These are phyloP conservation scores for Emmonsiellopsis sp. DNA, from an alignment of 2,329 filamentous ascomycete genomes.

Conservation along the genomic window DNA sequence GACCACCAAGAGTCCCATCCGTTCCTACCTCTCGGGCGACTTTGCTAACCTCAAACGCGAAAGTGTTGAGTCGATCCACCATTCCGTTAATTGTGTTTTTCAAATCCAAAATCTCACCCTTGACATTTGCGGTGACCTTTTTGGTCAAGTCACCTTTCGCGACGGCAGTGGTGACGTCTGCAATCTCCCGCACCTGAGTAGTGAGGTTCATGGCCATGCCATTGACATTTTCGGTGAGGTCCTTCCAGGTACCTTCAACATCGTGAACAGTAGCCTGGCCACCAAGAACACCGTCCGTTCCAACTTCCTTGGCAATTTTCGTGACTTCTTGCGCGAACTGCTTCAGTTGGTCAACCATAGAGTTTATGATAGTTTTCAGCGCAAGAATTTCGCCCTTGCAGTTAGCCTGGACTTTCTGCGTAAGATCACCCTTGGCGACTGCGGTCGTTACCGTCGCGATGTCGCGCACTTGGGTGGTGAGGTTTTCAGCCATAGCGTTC, in stretches of 20 bases:
- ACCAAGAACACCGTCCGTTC: slow-evolving; percentile 86
- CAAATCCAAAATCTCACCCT: slow-evolving; percentile 87
- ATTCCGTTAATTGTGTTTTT: slow-evolving; percentile 78
- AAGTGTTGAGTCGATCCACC: slow-evolving; percentile 56
- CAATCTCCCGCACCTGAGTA: slow-evolving; percentile 95
- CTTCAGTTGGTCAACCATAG: slow-evolving; percentile 95
- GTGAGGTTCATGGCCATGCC: slow-evolving; percentile 98
- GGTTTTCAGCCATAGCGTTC: slow-evolving; percentile 79
- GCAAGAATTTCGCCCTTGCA: slow-evolving; percentile 86
- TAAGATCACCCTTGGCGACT: slow-evolving; percentile 75
- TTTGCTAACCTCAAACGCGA: slow-evolving; percentile 57
- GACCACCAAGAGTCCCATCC: slow-evolving; percentile 54
- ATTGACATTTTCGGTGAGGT: slow-evolving; percentile 92
- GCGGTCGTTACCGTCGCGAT: slow-evolving; percentile 72
- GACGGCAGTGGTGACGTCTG: slow-evolving; percentile 90
- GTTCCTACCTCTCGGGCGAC: slow-evolving; percentile 57
- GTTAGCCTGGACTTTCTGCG: slow-evolving; percentile 90
- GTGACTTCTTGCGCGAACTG: slow-evolving; percentile 97
- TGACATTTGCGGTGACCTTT: slow-evolving; percentile 89
- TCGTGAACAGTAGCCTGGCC: slow-evolving; percentile 94
- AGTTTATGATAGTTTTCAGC: slow-evolving; percentile 97
- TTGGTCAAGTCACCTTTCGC: slow-evolving; percentile 88
- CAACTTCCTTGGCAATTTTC: slow-evolving; percentile 90
- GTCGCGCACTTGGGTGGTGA: slow-evolving; percentile 84
- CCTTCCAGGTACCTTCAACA: slow-evolving; percentile 94